Conservation (phyloP, 768 basidiomycete species). For the Phlebiopsis gigantea region DNA sequence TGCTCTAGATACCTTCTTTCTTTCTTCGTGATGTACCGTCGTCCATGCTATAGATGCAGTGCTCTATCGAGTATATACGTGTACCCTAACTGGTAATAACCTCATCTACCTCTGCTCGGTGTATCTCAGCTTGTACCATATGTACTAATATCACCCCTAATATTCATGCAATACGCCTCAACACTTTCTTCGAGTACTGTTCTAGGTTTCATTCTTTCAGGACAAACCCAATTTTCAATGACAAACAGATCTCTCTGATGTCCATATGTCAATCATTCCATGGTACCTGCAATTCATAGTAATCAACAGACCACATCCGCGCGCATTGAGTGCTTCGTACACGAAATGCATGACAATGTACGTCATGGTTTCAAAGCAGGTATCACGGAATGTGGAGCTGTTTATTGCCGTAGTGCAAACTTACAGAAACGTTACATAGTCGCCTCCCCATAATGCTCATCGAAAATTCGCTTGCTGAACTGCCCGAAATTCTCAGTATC, state of each 20-base stretch:
- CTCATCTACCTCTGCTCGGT: neutral
- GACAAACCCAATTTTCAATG: too few species aligned
- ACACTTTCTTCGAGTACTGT: too few species aligned
- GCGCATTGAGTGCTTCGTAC: too few species aligned
- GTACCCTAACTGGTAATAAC: neutral
- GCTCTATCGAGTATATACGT: neutral
- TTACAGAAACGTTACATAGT: conserved; percentile 2
- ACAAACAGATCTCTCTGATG: too few species aligned
- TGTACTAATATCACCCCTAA: neutral
- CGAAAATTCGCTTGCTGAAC: conserved; percentile 81
- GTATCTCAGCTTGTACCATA: neutral
- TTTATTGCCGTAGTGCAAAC: neutral
- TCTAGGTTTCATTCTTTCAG: too few species aligned
- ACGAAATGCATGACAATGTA: too few species aligned
- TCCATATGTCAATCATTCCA: too few species aligned
- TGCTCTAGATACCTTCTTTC: neutral
- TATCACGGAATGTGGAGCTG: too few species aligned
- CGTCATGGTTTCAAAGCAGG: too few species aligned
- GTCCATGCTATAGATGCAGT: neutral
- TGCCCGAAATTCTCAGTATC: conserved; percentile 76
- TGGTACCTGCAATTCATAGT: too few species aligned
- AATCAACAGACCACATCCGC: too few species aligned
- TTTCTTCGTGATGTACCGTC: neutral
- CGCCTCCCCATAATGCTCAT: conserved; percentile 40
- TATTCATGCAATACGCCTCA: too few species aligned